phyloP scores from a whole-genome alignment of 1,139 yeast genomes.

The Pichia sp. region DNA sequence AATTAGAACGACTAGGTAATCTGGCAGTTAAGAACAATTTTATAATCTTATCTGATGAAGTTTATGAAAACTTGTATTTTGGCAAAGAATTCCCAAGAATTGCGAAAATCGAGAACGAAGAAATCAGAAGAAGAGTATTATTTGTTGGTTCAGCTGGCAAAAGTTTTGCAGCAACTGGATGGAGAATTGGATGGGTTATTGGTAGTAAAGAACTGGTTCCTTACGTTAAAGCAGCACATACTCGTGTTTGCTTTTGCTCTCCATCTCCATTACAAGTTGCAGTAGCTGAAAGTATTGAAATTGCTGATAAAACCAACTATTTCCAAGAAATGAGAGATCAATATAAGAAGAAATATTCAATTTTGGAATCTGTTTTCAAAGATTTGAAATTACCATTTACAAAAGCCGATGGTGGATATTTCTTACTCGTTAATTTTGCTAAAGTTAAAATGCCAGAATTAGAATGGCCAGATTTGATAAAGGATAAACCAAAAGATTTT shows the following conservation, averaged over 20 bases:
- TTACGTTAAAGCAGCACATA: slow-evolving; percentile 83
- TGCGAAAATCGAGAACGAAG: slow-evolving; percentile 59
- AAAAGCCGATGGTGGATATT: slow-evolving; percentile 87
- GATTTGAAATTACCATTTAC: slow-evolving; percentile 86
- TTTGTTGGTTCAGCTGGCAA: slow-evolving; percentile 97
- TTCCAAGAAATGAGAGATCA: slow-evolving; percentile 60
- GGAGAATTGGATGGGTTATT: slow-evolving; percentile 95
- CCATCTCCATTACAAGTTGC: slow-evolving; percentile 97
- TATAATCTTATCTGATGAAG: slow-evolving; percentile 84
- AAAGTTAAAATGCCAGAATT: slow-evolving; percentile 72
- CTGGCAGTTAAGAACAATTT: slow-evolving; percentile 79
- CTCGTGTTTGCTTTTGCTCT: slow-evolving; percentile 81
- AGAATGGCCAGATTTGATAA: slow-evolving; percentile 54
- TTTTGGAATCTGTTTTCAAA: slow-evolving; percentile 71
- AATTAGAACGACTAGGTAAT: slow-evolving; percentile 65
- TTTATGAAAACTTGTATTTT: slow-evolving; percentile 82
- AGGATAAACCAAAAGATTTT: slow-evolving; percentile 73
- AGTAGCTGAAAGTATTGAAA: slow-evolving; percentile 63
- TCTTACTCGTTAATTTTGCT: slow-evolving; percentile 77
- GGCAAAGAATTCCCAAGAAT: slow-evolving; percentile 62
- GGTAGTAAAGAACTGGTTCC: slow-evolving; percentile 78
- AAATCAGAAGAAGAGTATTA: slow-evolving; percentile 67
- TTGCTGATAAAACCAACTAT: slow-evolving; percentile 53
- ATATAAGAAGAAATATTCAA: slow-evolving; percentile 62
- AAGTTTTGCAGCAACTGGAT: slow-evolving; percentile 95